A percentile compares a stretch with the other conserved stretches of the same genome.
phyloP scores from a whole-genome alignment of 106 monocot genomes.

The Phalaenopsis aphrodite region DNA sequence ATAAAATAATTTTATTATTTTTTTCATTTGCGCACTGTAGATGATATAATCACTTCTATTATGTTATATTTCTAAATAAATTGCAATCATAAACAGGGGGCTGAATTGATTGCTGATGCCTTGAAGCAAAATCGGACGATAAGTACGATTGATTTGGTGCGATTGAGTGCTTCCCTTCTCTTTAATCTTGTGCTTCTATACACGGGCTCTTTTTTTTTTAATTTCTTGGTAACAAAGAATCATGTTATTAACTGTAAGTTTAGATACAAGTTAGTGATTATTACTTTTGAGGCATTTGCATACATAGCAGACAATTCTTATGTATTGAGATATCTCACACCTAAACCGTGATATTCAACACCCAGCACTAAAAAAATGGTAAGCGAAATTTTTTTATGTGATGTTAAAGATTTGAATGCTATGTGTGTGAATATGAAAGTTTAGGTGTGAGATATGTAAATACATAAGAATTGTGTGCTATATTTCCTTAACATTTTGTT shows the following conservation, averaged over 20 bases:
- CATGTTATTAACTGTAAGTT: background rate
- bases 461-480: too few species aligned
- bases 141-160: slow-evolving; percentile 85
- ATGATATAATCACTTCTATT: background rate
- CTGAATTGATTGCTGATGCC: slow-evolving; percentile 83
- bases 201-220: background rate
- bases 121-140: slow-evolving; percentile 83
- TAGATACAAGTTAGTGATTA: background rate
- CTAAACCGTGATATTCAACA: too few species aligned
- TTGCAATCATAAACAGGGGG: slow-evolving; percentile 49
- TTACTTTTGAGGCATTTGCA: background rate
- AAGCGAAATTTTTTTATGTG: too few species aligned
- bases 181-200: background rate
- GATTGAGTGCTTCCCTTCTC: slow-evolving; percentile 4
- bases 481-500: too few species aligned
- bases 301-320: too few species aligned
- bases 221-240: too few species aligned
- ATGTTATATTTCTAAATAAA: background rate
- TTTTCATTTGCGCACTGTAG: background rate
- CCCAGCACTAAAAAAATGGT: too few species aligned
- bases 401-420: too few species aligned
- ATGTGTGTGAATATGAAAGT: too few species aligned
- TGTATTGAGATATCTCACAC: too few species aligned
- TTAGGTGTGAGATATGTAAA: too few species aligned
- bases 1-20: background rate